These are phyloP conservation scores for Exophiala calicioides DNA, from an alignment of 2,329 filamentous ascomycete species.

Conservation along the genomic window DNA sequence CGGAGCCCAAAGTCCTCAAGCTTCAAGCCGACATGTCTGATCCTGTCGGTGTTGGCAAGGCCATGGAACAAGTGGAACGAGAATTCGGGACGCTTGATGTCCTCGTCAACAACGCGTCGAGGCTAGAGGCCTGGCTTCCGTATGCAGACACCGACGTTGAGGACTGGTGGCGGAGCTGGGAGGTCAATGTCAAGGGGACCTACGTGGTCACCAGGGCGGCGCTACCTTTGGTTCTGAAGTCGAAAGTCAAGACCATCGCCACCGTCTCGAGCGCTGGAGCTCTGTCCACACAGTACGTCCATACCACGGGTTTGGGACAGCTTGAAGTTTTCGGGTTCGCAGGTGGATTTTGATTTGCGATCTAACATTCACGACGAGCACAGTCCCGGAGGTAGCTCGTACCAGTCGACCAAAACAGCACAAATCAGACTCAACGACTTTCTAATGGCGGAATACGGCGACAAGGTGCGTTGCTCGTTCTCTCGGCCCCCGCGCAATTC, in stretches of 20 bases:
- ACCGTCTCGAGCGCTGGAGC: conserved; percentile 46
- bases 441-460: conserved; percentile 46
- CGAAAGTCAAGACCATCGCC: conserved; percentile 35
- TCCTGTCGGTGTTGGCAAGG: conserved; percentile 38
- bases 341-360: too few species aligned
- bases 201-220: conserved; percentile 29
- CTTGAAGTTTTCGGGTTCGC: too few species aligned
- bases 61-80: conserved; percentile 37
- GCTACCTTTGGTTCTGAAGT: conserved; percentile 38
- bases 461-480: conserved; percentile 22
- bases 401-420: conserved; percentile 51
- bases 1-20: conserved; percentile 44
- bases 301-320: too few species aligned
- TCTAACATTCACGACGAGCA: not conserved
- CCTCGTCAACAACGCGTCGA: conserved; percentile 31
- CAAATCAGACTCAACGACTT: conserved; percentile 50
- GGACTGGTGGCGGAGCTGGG: conserved; percentile 52
- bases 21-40: conserved; percentile 49
- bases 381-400: conserved; percentile 43
- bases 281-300: conserved; percentile 20
- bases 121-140: conserved; percentile 24
- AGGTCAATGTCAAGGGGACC: conserved; percentile 54
- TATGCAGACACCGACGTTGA: conserved; percentile 34
- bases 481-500: too few species aligned
- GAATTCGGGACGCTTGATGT: conserved; percentile 34